phyloP scores from a whole-genome alignment of 495 filamentous ascomycete genomes.

The Halenospora varia region DNA sequence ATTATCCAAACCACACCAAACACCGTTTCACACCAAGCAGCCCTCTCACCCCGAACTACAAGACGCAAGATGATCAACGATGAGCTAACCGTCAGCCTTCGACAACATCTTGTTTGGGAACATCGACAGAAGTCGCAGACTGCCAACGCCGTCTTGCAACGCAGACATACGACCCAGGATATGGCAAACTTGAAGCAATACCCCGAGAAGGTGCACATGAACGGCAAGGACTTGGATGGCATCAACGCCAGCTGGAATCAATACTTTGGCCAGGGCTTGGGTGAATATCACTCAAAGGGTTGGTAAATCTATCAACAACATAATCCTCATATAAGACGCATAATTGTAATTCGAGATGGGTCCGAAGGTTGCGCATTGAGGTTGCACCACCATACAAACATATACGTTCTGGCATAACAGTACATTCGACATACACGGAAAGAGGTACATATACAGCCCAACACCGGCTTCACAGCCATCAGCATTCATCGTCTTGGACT shows the following conservation, averaged over 20 bases:
- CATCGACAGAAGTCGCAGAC: conserved; percentile 88
- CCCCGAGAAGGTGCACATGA: conserved; percentile 52
- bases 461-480: conserved; percentile 27
- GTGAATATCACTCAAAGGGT: conserved; percentile 49
- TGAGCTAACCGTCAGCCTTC: conserved; percentile 80
- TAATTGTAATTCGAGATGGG: conserved; percentile 13
- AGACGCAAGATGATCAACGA: conserved; percentile 95
- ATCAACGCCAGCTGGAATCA: conserved; percentile 48
- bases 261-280: conserved; percentile 42
- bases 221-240: conserved; percentile 37
- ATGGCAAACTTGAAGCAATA: conserved; percentile 78
- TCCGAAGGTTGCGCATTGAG: conserved; percentile 11
- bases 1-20: conserved; percentile 77
- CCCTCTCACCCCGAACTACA: conserved; percentile 84
- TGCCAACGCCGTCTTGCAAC: conserved; percentile 82
- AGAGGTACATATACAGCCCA: conserved; percentile 20
- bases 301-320: conserved; percentile 35
- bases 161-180: conserved; percentile 87
- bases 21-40: conserved; percentile 56
- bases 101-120: conserved; percentile 78
- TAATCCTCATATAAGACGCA: conserved; percentile 16
- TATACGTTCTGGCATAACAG: conserved; percentile 20
- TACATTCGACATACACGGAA: conserved; percentile 14
- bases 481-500: conserved; percentile 19
- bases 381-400: conserved; percentile 4